Base-by-base conservation (phyloP, 129 eudicot genomes). In the Pulicaria dysenterica region DNA sequence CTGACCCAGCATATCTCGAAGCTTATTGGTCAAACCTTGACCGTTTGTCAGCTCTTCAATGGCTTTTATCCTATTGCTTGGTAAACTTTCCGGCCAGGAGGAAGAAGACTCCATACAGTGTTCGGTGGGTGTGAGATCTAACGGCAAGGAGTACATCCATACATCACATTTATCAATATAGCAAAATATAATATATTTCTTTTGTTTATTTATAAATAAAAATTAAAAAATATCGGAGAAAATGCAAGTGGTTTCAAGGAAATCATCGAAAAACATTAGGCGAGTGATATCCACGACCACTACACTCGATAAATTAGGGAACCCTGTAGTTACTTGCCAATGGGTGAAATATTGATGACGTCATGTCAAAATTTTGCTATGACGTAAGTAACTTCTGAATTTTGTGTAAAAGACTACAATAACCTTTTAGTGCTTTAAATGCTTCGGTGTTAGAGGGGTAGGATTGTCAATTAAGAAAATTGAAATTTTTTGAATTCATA, bases 1-100 rank as follows among this genome's bases (percentile, higher is more conserved):
- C 3, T 16, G 64, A 0, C 69, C 5, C 2, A 86, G 67, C 71
- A 72, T 75, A 19, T 37, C 36, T 2, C 59, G 70, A 19, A 86
- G 79, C 63, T 70, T 81, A 8, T 54, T 14, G 3, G 84, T 73
- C 31, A 79, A 58, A 15, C 69, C 65, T 10, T 71, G 81, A 46
- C 89, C 87, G 43, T 55, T 67, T 3, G 17, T 78, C 65, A 87
- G 58, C 53, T 75, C 81, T 38, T 72, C 19, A 5, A 73, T 54
- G 7, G 81, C 85, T 66, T 47, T 64, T 41, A 58, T 64, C 73
- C 78, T 50, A 46, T 43, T 70, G 24, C 40, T 42, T 44, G 67
- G 72, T 36, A 79, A 31, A 69, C 63, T 77, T 43, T 70, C 77
- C 12, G 68, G 61, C 73, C 59, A 55, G 55, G 82, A 64, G 9